Evolutionary conservation across 2,329 filamentous ascomycete species (phyloP).

Genomic region (Venturia asperata): DNA sequence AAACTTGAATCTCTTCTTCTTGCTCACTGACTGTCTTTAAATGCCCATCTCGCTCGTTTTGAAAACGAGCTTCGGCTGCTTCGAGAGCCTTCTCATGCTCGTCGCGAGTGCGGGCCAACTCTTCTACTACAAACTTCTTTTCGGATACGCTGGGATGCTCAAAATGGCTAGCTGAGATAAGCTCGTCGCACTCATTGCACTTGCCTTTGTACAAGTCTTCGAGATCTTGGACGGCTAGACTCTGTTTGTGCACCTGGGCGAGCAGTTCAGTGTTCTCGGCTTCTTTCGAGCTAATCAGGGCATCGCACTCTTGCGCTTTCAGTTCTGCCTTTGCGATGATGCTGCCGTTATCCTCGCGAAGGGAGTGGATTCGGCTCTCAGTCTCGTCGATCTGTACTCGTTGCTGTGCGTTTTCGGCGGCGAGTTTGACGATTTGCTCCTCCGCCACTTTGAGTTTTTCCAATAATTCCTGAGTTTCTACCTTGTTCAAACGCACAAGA

Average conservation of each 20-base stretch:
- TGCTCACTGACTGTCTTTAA: neutral
- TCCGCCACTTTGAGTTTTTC: neutral
- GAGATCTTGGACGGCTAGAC: neutral
- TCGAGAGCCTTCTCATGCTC: constrained; percentile 1
- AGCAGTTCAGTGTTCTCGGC: neutral
- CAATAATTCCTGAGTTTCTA: neutral
- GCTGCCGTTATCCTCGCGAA: neutral
- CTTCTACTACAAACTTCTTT: neutral
- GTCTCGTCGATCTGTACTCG: neutral
- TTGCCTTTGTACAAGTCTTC: neutral
- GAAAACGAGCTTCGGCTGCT: neutral
- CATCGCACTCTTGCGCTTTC: neutral
- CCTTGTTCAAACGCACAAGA: neutral
- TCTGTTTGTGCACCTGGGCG: neutral
- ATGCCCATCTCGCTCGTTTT: neutral
- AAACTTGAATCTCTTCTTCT: neutral
- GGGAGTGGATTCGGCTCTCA: neutral
- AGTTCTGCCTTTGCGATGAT: neutral
- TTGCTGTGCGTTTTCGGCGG: neutral
- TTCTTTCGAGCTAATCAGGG: neutral
- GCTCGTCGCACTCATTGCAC: neutral
- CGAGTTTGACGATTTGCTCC: neutral
- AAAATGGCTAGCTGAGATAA: neutral
- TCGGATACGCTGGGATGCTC: neutral
- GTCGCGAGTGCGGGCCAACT: neutral